phyloP scores from a whole-genome alignment of 495 filamentous ascomycete species.

The Xylaria castorea region DNA sequence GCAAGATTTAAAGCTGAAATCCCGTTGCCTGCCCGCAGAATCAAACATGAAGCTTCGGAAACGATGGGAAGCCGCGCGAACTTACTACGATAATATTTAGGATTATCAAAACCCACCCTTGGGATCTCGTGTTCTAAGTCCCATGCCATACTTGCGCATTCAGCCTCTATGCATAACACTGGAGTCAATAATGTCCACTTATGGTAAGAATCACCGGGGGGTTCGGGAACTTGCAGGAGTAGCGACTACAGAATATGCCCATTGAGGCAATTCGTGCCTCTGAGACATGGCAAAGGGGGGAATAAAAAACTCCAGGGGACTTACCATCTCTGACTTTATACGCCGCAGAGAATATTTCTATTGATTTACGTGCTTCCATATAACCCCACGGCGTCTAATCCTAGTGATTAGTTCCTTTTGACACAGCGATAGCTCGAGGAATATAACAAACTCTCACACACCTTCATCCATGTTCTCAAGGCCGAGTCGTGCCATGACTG shows the following conservation, averaged over 20 bases:
- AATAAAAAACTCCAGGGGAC: no score
- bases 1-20: not conserved
- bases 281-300: no score
- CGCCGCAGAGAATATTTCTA: not conserved
- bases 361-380: not conserved
- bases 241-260: no score
- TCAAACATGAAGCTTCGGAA: not conserved
- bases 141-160: not conserved
- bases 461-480: not conserved
- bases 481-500: not conserved
- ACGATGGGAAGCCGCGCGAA: not conserved
- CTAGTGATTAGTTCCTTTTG: not conserved
- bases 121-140: not conserved
- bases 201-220: no score
- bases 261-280: no score
- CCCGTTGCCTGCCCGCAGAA: not conserved
- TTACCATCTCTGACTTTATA: not conserved
- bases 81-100: not conserved
- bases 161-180: no score
- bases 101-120: no score
- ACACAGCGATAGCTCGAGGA: not conserved
- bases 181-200: no score
- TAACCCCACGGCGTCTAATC: constrained; percentile 1
- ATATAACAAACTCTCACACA: not conserved
- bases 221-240: no score